A percentile compares a stretch with the other conserved stretches of the same genome.
These are phyloP conservation scores for Lactarius evosmus DNA, from an alignment of 768 basidiomycete species.

Conservation along the genomic window DNA sequence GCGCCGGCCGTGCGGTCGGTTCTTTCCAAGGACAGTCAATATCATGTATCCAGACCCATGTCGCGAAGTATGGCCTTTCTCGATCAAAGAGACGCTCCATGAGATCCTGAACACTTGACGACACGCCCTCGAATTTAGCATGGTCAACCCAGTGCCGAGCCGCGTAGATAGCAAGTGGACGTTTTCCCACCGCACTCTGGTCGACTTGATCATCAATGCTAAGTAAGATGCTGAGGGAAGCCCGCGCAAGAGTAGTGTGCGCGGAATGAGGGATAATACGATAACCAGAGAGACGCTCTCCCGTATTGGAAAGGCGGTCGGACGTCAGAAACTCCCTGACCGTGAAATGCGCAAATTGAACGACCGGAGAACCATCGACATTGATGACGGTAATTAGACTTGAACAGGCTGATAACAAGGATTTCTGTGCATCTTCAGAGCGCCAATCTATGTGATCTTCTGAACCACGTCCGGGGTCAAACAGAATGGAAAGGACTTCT, in stretches of 20 bases:
- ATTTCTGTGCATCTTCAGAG: background rate
- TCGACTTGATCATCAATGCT: background rate
- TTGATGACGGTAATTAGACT: background rate
- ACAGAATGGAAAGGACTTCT: background rate
- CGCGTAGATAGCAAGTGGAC: conserved; percentile 10
- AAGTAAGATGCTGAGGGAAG: conserved; percentile 5
- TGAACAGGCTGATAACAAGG: background rate
- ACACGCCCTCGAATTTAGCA: background rate
- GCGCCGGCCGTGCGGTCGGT: background rate
- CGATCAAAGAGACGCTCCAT: conserved; percentile 3
- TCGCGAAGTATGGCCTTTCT: background rate
- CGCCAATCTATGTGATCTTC: background rate
- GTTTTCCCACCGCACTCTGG: background rate
- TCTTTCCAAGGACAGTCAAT: background rate
- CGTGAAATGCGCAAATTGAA: conserved; percentile 12
- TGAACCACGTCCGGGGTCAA: background rate
- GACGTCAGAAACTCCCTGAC: conserved; percentile 18
- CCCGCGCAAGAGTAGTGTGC: conserved; percentile 4
- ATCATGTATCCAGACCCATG: conserved; percentile 19
- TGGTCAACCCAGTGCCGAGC: conserved; percentile 12
- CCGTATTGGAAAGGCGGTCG: background rate
- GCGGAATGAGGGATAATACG: background rate
- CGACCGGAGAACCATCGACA: background rate
- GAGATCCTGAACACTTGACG: background rate
- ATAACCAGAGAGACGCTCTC: background rate